Conservation (phyloP, 208 protist species). For the Tritrichomonas foetus region DNA sequence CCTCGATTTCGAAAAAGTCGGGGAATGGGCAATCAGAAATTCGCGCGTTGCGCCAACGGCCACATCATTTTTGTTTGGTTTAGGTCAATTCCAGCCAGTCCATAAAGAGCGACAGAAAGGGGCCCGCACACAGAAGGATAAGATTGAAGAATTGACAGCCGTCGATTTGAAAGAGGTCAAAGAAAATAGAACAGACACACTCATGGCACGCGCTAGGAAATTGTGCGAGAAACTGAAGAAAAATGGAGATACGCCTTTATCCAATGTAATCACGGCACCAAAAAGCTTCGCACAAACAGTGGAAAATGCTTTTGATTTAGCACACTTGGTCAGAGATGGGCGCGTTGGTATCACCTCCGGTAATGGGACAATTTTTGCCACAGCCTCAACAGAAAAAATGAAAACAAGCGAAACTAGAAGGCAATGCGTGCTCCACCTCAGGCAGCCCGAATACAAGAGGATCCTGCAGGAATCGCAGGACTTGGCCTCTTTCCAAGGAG, state of each 20-base stretch:
- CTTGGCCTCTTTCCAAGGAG: too few relatives aligned
- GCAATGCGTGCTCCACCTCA: neutral
- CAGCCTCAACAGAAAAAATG: neutral
- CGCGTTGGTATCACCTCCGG: neutral
- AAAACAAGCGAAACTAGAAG: neutral
- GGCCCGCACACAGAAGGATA: neutral
- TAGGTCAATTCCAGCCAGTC: neutral
- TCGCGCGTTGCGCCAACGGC: neutral
- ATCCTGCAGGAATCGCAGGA: neutral
- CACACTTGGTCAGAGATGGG: conserved; percentile 1
- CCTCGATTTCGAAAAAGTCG: neutral
- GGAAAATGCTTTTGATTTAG: conserved; percentile 12
- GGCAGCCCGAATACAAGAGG: neutral
- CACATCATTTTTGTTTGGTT: neutral
- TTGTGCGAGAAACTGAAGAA: neutral
- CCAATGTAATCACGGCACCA: neutral
- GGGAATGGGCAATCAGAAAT: neutral
- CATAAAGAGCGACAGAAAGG: neutral
- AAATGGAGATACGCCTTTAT: neutral
- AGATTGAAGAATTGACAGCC: neutral
- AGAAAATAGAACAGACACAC: neutral
- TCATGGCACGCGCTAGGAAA: neutral
- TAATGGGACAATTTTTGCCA: neutral
- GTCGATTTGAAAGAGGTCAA: neutral
- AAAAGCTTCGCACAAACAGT: neutral